A percentile compares a stretch with the other conserved stretches of the same genome.
Evolutionary conservation across 441 rosid genomes (phyloP).

Genomic region (Bocquillonia castaneifolia): DNA sequence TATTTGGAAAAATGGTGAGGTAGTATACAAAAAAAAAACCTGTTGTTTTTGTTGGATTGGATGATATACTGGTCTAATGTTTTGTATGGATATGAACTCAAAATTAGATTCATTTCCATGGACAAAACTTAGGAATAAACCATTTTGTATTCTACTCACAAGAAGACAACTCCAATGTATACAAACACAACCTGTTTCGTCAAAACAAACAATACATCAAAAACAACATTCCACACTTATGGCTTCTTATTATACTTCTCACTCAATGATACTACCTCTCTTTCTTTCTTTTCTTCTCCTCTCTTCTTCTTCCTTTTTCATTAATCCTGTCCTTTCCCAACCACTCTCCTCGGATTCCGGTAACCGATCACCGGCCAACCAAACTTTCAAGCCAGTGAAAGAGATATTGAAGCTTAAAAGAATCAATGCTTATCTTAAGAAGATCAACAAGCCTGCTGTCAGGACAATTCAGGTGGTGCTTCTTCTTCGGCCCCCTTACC

Average conservation of each 20-base stretch:
- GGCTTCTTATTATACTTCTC: slow-evolving; percentile 31
- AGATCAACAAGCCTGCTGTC: slow-evolving; percentile 79
- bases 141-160: slow-evolving; percentile 27
- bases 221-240: slow-evolving; percentile 35
- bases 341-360: slow-evolving; percentile 28
- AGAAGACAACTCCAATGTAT: slow-evolving; percentile 48
- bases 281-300: slow-evolving; percentile 44
- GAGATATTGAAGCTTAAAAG: slow-evolving; percentile 44
- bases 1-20: slow-evolving; percentile 28
- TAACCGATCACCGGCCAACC: slow-evolving; percentile 32
- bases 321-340: slow-evolving; percentile 37
- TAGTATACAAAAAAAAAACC: slow-evolving; percentile 21
- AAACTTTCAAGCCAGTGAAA: slow-evolving; percentile 45
- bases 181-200: slow-evolving; percentile 35
- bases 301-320: slow-evolving; percentile 29
- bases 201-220: slow-evolving; percentile 32
- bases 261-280: slow-evolving; percentile 28
- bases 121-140: slow-evolving; percentile 33
- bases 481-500: neutral
- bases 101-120: slow-evolving; percentile 30
- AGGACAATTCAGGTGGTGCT: slow-evolving; percentile 70
- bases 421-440: slow-evolving; percentile 53
- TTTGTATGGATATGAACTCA: slow-evolving; percentile 40
- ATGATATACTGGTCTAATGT: slow-evolving; percentile 30
- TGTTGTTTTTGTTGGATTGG: slow-evolving; percentile 6